Evolutionary conservation across 805 yeast species (phyloP).

Genomic region (Monosporozyma aerobia): DNA sequence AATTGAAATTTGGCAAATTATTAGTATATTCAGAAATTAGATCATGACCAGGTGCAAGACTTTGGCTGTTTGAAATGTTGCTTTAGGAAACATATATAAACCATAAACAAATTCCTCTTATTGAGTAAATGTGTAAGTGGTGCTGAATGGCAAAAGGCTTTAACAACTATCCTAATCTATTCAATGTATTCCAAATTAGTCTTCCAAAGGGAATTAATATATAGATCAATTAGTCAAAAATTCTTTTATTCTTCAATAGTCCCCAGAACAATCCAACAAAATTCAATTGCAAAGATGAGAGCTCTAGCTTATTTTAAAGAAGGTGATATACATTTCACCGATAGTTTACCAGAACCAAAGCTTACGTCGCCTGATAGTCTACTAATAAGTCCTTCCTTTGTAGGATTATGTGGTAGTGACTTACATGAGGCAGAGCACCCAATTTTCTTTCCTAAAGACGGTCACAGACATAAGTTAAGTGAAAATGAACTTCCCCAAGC

Average conservation of each 20-base stretch:
- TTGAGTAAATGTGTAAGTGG: too few species aligned
- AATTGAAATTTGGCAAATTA: too few species aligned
- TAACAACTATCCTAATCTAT: too few species aligned
- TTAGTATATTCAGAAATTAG: too few species aligned
- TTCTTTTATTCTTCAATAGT: background rate
- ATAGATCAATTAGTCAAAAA: background rate
- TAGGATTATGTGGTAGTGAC: conserved; percentile 58
- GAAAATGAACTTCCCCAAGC: conserved; percentile 35
- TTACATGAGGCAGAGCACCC: conserved; percentile 52
- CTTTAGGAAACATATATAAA: too few species aligned
- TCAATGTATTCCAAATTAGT: too few species aligned
- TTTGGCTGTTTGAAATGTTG: too few species aligned
- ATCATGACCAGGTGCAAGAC: too few species aligned
- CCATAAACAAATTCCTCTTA: too few species aligned
- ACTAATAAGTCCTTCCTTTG: conserved; percentile 36
- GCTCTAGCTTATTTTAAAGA: conserved; percentile 40
- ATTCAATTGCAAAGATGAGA: conserved; percentile 30
- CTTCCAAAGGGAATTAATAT: too few species aligned
- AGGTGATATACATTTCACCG: conserved; percentile 35
- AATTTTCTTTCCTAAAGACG: conserved; percentile 40
- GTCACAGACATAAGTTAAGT: conserved; percentile 31
- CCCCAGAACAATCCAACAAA: background rate
- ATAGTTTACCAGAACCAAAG: conserved; percentile 29
- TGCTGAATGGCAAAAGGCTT: too few species aligned
- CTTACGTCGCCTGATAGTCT: conserved; percentile 32